phyloP scores from a whole-genome alignment of 495 filamentous ascomycete species.

The Hyaloscypha finlandica region DNA sequence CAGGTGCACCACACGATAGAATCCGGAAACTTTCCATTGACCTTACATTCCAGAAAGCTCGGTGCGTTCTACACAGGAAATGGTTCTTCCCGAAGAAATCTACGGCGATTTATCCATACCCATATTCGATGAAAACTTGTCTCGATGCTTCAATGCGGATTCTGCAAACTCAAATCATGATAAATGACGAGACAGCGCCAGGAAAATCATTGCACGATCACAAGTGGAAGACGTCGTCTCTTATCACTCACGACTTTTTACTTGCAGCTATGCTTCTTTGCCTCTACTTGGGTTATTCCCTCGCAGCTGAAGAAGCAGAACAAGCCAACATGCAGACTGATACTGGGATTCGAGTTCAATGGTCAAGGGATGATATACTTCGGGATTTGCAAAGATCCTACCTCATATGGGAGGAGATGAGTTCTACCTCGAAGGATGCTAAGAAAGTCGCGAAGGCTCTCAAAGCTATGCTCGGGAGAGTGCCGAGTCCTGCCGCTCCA shows the following conservation, averaged over 20 bases:
- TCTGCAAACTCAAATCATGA: slow-evolving; percentile 46
- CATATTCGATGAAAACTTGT: slow-evolving; percentile 66
- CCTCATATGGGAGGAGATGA: slow-evolving; percentile 16
- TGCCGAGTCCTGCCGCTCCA: neutral
- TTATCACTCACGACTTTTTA: slow-evolving; percentile 49
- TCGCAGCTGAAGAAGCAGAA: neutral
- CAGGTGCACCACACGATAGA: slow-evolving; percentile 60
- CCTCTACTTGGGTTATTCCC: slow-evolving; percentile 26
- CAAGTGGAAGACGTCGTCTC: slow-evolving; percentile 44
- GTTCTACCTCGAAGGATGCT: slow-evolving; percentile 14
- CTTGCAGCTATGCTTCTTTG: slow-evolving; percentile 48
- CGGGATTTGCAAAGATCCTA: slow-evolving; percentile 36
- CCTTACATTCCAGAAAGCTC: slow-evolving; percentile 68
- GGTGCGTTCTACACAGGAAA: slow-evolving; percentile 71
- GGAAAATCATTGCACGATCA: slow-evolving; percentile 37
- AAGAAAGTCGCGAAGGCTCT: slow-evolving; percentile 18
- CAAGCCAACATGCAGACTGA: neutral
- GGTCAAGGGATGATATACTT: slow-evolving; percentile 35
- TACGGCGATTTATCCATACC: slow-evolving; percentile 56
- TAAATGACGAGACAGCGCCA: slow-evolving; percentile 40
- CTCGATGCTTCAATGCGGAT: slow-evolving; percentile 68
- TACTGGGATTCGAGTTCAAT: neutral
- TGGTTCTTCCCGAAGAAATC: slow-evolving; percentile 61
- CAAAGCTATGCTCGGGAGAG: slow-evolving; percentile 12
- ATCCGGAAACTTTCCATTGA: slow-evolving; percentile 69